A percentile compares a stretch with the other conserved stretches of the same genome.
These are phyloP conservation scores for Gleditsia sinensis DNA, from an alignment of 306 rosid species.

Conservation along the genomic window DNA sequence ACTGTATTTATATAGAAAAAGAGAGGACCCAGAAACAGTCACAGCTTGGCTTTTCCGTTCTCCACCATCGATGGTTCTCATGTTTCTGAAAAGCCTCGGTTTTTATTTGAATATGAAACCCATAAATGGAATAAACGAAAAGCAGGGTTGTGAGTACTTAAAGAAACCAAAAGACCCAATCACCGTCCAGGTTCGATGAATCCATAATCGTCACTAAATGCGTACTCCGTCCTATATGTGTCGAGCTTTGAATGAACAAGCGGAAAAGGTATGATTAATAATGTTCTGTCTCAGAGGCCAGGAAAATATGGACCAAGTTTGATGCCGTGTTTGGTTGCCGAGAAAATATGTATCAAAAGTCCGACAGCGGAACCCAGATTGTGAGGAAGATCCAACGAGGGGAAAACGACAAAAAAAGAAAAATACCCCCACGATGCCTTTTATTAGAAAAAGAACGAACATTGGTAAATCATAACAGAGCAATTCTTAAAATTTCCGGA, in stretches of 20 bases:
- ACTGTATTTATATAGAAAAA: neutral
- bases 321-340: conserved; percentile 23
- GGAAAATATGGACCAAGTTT: neutral
- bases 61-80: conserved; percentile 55
- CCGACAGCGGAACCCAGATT: conserved; percentile 6
- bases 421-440: neutral
- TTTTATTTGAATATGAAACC: conserved; percentile 17
- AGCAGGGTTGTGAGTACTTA: neutral
- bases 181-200: conserved; percentile 55
- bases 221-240: neutral
- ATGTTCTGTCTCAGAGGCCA: neutral
- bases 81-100: conserved; percentile 37
- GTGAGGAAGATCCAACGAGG: neutral
- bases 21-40: conserved; percentile 25
- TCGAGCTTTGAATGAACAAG: conserved; percentile 1
- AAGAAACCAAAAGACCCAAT: neutral
- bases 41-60: conserved; percentile 42
- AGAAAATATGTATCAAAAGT: conserved; percentile 5
- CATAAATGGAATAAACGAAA: conserved; percentile 1
- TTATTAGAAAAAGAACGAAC: neutral
- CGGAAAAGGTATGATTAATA: conserved; percentile 8
- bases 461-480: neutral
- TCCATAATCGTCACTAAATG: neutral
- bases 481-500: neutral
- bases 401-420: neutral